Evolutionary conservation across 2,329 filamentous ascomycete species (phyloP).

Genomic region (Lasiodiplodia sp.): DNA sequence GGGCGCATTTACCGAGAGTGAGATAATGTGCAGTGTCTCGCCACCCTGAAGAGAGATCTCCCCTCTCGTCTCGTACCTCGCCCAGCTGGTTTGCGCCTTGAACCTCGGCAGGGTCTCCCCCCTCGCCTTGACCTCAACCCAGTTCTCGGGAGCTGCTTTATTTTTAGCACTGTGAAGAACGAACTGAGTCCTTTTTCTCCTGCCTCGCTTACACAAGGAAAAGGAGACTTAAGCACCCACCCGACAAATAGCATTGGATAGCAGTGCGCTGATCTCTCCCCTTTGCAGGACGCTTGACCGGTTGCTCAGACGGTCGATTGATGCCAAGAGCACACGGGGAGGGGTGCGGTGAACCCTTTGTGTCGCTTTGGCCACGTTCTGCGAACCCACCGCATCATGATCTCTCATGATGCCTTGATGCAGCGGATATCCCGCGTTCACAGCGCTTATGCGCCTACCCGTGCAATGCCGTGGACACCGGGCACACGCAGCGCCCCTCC

Average conservation of each 20-base stretch:
- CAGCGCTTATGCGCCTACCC: neutral
- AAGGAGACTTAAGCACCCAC: slow-evolving; percentile 6
- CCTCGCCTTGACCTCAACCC: neutral
- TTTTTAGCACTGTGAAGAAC: slow-evolving; percentile 2
- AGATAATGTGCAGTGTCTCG: slow-evolving; percentile 20
- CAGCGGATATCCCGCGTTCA: neutral
- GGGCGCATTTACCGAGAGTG: slow-evolving; percentile 3
- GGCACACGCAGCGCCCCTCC: neutral
- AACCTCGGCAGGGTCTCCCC: neutral
- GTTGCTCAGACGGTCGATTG: neutral
- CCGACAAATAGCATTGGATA: neutral
- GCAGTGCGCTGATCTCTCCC: neutral
- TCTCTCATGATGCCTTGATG: neutral
- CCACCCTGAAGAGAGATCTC: slow-evolving; percentile 12
- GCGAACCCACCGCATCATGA: neutral
- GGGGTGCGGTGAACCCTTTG: neutral
- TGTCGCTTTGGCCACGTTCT: neutral
- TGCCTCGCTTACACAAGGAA: neutral
- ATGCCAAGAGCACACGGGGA: neutral
- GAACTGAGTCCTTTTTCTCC: neutral
- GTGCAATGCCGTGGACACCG: neutral
- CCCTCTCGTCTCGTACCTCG: neutral
- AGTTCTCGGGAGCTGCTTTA: neutral
- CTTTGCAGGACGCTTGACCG: neutral
- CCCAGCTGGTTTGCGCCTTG: neutral